Evolutionary conservation across 805 yeast genomes (phyloP), one percentile per base, ranked within the genome.

Genomic region (Sugiyamaella qingdaonensis): DNA sequence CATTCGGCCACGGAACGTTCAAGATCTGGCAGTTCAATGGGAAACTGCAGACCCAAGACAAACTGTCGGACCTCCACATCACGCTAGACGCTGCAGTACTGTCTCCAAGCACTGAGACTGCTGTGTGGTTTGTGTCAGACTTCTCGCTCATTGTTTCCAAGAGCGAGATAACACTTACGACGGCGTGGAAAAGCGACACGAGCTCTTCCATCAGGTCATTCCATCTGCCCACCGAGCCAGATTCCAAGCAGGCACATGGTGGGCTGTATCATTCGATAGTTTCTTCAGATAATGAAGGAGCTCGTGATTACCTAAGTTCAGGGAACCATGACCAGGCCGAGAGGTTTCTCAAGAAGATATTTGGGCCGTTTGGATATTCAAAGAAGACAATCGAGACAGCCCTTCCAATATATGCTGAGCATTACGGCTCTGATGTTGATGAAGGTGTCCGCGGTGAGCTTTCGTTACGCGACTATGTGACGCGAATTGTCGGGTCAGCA

Each of bases 161-260:
- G 5, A 46, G 53, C 2, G 51, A 57, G 35, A 51, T 75, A 18
- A 68, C 70, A 42, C 56, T 78, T 2, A 68, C 75, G 64, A 71
- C 74, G 0, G 68, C 84, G 33, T 82, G 88, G 87, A 85, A 84
- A 61, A 80, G 86, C 58, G 84, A 84, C 56, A 75, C 79, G 1
- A 74, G 79, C 1, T 77, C 82, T 11, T 68, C 74, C 39, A 58
- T 79, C n/a, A 74, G 74, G 10, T 27, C 48, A 10, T 29, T 37
- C 34, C 13, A 21, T 34, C 32, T 54, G 10, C 52, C 51, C 13
- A 39, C 47, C 5, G 24, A 32, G 16, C 34, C 24, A 13, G 19
- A 39, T 8, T 24, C 44, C 16, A 45, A 39, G 19, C 34, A 47
- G 24, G 10, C 34, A 16, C 19, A 16, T 8, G 21, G 48, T 2